These are phyloP conservation scores for Phytophthora ohioensis DNA, from an alignment of 352 stramenopile genomes.

Conservation along the genomic window DNA sequence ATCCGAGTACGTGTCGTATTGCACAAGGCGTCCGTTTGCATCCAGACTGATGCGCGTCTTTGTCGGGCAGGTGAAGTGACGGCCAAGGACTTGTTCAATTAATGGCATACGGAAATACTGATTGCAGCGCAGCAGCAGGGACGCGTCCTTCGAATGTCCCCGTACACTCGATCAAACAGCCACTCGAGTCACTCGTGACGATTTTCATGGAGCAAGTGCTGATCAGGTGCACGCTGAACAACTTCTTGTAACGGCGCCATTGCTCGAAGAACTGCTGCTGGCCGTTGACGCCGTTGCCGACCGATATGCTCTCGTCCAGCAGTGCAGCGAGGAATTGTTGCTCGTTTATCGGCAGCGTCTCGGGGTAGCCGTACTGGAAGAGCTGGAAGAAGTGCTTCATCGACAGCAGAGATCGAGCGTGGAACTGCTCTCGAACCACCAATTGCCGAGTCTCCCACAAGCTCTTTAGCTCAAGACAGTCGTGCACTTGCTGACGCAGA, in stretches of 20 bases:
- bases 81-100: constrained; percentile 10
- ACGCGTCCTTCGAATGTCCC: constrained; percentile 27
- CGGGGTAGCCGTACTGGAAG: constrained; percentile 28
- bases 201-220: constrained; percentile 22
- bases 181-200: constrained; percentile 15
- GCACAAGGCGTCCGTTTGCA: constrained; percentile 21
- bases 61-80: constrained; percentile 24
- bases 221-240: constrained; percentile 35
- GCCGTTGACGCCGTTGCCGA: constrained; percentile 22
- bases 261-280: constrained; percentile 45
- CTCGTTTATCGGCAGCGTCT: constrained; percentile 8
- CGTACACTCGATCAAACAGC: constrained; percentile 32
- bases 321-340: constrained; percentile 29
- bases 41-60: constrained; percentile 41
- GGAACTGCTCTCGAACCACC: constrained; percentile 28
- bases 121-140: constrained; percentile 12
- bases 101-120: constrained; percentile 28
- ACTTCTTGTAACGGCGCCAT: constrained; percentile 47
- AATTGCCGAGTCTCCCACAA: constrained; percentile 22
- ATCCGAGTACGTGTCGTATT: constrained; percentile 40
- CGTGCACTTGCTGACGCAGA: constrained; percentile 29
- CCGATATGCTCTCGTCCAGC: constrained; percentile 24
- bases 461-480: constrained; percentile 17
- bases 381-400: constrained; percentile 38
- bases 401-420: constrained; percentile 18